Evolutionary conservation across 129 eudicot genomes (phyloP).

Genomic region (Flaveria sonorensis): DNA sequence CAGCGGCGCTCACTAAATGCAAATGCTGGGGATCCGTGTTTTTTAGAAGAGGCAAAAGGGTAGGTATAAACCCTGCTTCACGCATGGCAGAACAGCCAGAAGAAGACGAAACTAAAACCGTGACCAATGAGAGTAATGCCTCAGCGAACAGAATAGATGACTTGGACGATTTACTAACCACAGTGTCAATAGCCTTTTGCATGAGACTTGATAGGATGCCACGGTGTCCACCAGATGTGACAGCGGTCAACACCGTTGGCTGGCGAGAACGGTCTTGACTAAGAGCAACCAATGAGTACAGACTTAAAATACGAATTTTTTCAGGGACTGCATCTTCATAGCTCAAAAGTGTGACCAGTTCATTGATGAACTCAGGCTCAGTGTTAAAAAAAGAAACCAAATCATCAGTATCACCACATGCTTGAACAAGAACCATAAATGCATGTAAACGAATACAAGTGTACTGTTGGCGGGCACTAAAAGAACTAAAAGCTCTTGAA

Average conservation of each 20-base stretch:
- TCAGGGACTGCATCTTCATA: slow-evolving; percentile 91
- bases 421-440: slow-evolving; percentile 88
- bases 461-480: slow-evolving; percentile 72
- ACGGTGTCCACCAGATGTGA: slow-evolving; percentile 99
- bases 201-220: slow-evolving; percentile 96
- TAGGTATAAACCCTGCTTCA: slow-evolving; percentile 97
- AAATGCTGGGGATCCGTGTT: slow-evolving; percentile 87
- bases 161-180: slow-evolving; percentile 68
- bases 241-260: slow-evolving; percentile 88
- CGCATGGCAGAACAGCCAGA: slow-evolving; percentile 99
- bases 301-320: slow-evolving; percentile 69
- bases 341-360: slow-evolving; percentile 80
- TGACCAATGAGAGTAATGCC: slow-evolving; percentile 83
- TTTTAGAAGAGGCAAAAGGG: slow-evolving; percentile 91
- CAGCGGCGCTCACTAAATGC: slow-evolving; percentile 92
- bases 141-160: slow-evolving; percentile 91
- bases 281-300: slow-evolving; percentile 86
- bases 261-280: slow-evolving; percentile 95
- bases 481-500: slow-evolving; percentile 84
- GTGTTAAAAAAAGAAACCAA: slow-evolving; percentile 75
- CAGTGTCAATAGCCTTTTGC: slow-evolving; percentile 92
- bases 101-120: slow-evolving; percentile 89
- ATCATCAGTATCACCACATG: slow-evolving; percentile 75
- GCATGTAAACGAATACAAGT: slow-evolving; percentile 92
- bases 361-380: slow-evolving; percentile 98